Base-by-base conservation (phyloP, 495 filamentous ascomycete genomes). In the Penicillium subrubescens region DNA sequence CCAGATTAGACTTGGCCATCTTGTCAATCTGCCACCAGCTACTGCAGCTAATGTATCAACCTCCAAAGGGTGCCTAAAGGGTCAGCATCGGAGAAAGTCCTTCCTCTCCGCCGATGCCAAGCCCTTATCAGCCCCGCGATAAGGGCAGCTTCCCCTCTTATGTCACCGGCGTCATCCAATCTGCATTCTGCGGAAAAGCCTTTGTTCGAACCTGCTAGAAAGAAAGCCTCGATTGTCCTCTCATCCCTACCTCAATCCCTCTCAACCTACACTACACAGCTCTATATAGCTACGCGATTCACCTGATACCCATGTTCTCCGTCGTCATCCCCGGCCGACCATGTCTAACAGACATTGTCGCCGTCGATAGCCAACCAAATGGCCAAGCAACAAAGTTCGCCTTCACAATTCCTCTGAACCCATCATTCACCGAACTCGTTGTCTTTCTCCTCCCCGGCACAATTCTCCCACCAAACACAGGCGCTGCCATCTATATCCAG, bases 391-490 rank as follows among this genome's bases (percentile, higher is more conserved):
- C 87, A 12, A 88, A 91, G 77, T 90, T 87, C 75, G 84, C 88
- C 53, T 90, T 91, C 78, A 77, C 79, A 33, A 81, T 91, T 70
- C 81, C 87, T 1, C 67, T 82, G 7, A 66, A 65, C n/a, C 83
- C 87, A 0, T 53, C 79, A 27, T 93, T 96, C 82, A 84, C 82
- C 50, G 92, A 97, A 67, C 79, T 99, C 59, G 90, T 92, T 65
- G 87, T 97, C 65, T 98, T 99, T 82, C 80, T 97, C 43, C 88
- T 97, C 8, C 95, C 95, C 2, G 91, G 90, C 54, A 83, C 87
- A 8, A 74, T 82, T 33, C 84, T 99, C 0, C 93, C 94, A 0
- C 82, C 82, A 5, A 86, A 86, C 67, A 91, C 91, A 48, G 93
- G 91, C 3, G 95, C 94, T 8, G 92, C 92, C 21, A 93, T 99